These are phyloP conservation scores for Breynia disticha DNA, from an alignment of 441 rosid species.

Conservation along the genomic window DNA sequence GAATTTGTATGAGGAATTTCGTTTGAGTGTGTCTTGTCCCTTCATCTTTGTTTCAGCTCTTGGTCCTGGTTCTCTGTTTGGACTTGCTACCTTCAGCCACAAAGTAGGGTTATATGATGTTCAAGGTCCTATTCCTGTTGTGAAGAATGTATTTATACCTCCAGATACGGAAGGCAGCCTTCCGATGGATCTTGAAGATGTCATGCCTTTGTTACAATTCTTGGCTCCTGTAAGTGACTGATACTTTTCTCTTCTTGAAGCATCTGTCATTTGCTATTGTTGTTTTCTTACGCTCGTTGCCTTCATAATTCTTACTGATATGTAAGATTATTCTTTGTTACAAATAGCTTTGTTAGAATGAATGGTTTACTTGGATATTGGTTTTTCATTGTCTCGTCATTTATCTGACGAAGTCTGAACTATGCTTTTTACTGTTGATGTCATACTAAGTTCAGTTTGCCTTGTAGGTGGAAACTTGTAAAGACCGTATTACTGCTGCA, in stretches of 20 bases:
- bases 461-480: conserved; percentile 78
- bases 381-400: too few relatives aligned
- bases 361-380: too few relatives aligned
- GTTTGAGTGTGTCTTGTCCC: conserved; percentile 4
- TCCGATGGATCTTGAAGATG: conserved; percentile 78
- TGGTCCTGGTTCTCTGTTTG: conserved; percentile 76
- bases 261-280: too few relatives aligned
- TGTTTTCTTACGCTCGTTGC: too few relatives aligned
- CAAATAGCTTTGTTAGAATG: too few relatives aligned
- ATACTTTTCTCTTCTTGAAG: conserved; percentile 4
- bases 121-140: conserved; percentile 86
- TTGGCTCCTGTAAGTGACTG: conserved; percentile 64
- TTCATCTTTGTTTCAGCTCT: conserved; percentile 44
- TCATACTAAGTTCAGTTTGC: conserved; percentile 11
- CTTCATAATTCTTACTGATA: too few relatives aligned
- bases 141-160: conserved; percentile 77
- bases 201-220: conserved; percentile 81
- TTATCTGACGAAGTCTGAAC: too few relatives aligned
- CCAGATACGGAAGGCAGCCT: conserved; percentile 59
- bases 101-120: conserved; percentile 90
- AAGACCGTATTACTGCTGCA: conserved; percentile 84
- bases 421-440: background rate
- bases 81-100: conserved; percentile 89
- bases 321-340: too few relatives aligned
- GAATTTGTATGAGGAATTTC: too few relatives aligned